Base-by-base conservation (phyloP, 768 basidiomycete species). In the Auricularia heimuer region DNA sequence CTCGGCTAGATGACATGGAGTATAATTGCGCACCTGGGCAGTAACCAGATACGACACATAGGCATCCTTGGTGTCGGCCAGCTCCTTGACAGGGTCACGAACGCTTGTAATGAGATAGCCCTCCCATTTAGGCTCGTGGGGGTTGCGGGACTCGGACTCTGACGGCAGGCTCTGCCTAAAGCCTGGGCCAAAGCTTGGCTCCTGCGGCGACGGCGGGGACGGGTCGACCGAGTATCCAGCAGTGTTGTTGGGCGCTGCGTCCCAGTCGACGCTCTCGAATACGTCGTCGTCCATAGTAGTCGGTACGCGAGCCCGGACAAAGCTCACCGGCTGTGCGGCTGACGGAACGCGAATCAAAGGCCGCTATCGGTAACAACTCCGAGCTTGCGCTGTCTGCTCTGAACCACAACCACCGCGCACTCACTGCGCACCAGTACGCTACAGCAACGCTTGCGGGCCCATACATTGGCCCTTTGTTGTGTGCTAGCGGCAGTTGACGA, bases 61-160 rank as follows among this genome's bases (percentile, higher is more conserved):
- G 67, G 92, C 89, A 73, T 99, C 96, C 79, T 97, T 98, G 37
- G 94, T 96, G 70, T 97, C 96, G 66, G 95, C 89, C 34, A 98
- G 83, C 75, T 98, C 95, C 75, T 96, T 98, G 67, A 94, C 86
- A 35, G 96, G 95, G 74, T 98, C 95, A 71, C 88, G 86, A 68
- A 98, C 94, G 58, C 80, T 79, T 33, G 89, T 90, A 62, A 88
- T 81, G 67, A 94, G 85, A 75, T 87, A 87, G 10, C 92, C 92
- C 74, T 93, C 92, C 92, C 92, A 94, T 76, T 92, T 93, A 62
- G 92, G 90, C 71, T 92, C 88, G 68, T 86, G 83, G 16, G 92
- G 89, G 2, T 80, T 78, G 6, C 75, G 74, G n/a, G 82, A 83
- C 62, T 87, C 86, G 66, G 85, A 86, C 67, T 80, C 77, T 18